These are phyloP conservation scores for Peronospora destructor DNA, from an alignment of 352 stramenopile genomes.

Conservation along the genomic window DNA sequence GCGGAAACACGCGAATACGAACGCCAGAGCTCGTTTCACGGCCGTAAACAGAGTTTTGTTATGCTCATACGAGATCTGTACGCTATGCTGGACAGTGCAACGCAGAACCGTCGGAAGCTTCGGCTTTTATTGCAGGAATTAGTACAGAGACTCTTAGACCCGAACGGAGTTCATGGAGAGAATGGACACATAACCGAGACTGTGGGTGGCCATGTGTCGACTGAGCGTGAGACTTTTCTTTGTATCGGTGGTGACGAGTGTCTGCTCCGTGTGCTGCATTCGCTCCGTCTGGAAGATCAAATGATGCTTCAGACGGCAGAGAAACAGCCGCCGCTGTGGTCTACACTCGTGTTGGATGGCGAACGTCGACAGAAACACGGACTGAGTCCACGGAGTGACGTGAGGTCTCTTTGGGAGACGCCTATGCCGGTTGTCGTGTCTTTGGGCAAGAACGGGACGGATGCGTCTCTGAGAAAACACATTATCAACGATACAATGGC, in stretches of 20 bases:
- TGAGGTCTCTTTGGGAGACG: slow-evolving; percentile 51
- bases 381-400: slow-evolving; percentile 38
- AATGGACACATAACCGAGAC: slow-evolving; percentile 16
- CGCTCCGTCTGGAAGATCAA: slow-evolving; percentile 52
- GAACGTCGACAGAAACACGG: slow-evolving; percentile 23
- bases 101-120: slow-evolving; percentile 49
- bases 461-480: slow-evolving; percentile 42
- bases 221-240: slow-evolving; percentile 65
- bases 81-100: slow-evolving; percentile 40
- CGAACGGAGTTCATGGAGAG: slow-evolving; percentile 42
- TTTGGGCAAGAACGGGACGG: slow-evolving; percentile 34
- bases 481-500: slow-evolving; percentile 73
- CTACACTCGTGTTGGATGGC: slow-evolving; percentile 32
- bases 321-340: slow-evolving; percentile 18
- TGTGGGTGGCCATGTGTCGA: slow-evolving; percentile 31
- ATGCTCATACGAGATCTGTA: slow-evolving; percentile 65
- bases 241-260: slow-evolving; percentile 65
- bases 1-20: slow-evolving; percentile 43
- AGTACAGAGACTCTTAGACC: slow-evolving; percentile 63
- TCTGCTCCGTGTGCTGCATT: slow-evolving; percentile 64
- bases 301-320: slow-evolving; percentile 5
- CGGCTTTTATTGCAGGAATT: slow-evolving; percentile 63
- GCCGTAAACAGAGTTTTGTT: slow-evolving; percentile 40
- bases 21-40: slow-evolving; percentile 38
- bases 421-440: slow-evolving; percentile 31